Evolutionary conservation across 1,284 basidiomycete species (phyloP), one percentile per base, ranked within the genome.

Genomic region (Pyrrhoderma noxium): DNA sequence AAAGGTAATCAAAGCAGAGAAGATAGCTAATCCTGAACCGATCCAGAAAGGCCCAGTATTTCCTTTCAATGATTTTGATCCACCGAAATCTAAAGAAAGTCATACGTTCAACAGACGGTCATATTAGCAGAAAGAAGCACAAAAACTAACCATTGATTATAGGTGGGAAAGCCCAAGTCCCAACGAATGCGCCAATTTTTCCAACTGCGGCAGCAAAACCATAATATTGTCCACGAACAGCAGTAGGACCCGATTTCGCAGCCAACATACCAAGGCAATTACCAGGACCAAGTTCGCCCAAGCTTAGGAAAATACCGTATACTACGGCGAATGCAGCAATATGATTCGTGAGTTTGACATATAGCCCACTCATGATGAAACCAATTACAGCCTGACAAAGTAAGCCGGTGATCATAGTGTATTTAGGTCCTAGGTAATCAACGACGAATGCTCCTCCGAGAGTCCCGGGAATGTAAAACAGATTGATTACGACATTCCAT

Each of bases 251-350:
- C 2, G 75, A 79, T 70, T 94, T 94, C 52, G 81, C 74, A 5
- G 91, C 91, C 54, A 94, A 73, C 34, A 93, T 73, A 57, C 86
- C 87, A 35, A 90, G 70, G 57, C 81, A 83, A 67, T 92, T 91
- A 42, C 88, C 89, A 31, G 89, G 87, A 73, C 81, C 82, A 45
- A 90, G 66, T 67, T 92, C 90, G 45, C 91, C 92, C 56, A 90
- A 86, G 58, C 79, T 82, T 52, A 95, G 65, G 77, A 96, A 98
- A 49, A 96, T 80, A 8, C 93, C 93, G 61, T 95, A 96, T 8
- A 96, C 70, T 40, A 93, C 77, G 37, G 89, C 88, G 56, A 93
- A 95, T 18, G 78, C 91, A 13, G 74, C 89, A 52, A 93, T 76
- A 56, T 87, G 74, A 3, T 74, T 62, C 5, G 76, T 76, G 52